Base-by-base conservation (phyloP, 2,329 filamentous ascomycete genomes). In the Rhexocercosporidium sp. region DNA sequence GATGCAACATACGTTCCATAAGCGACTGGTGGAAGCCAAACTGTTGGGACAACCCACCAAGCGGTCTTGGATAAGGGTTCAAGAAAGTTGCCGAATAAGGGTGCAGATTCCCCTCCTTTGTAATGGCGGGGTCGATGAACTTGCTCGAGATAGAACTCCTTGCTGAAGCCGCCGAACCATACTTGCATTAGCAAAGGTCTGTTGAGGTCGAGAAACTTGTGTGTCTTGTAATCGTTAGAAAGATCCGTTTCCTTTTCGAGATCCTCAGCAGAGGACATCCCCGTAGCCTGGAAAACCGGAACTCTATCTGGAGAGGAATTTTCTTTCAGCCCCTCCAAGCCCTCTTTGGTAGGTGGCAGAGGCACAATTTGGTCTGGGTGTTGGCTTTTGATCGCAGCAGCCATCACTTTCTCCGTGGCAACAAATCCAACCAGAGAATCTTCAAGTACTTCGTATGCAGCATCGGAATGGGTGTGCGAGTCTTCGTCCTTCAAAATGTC, bases 1-100 rank as follows among this genome's bases (percentile, higher is more conserved):
- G 83, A 82, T 12, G 92, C 90, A 22, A 92, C 74, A 69, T 85
- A 88, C 12, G 90, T 87, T 29, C 92, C 93, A 76, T 94, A 97
- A 11, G 82, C 74, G 49, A 97, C 86, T 20, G 84, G 86, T n/a
- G 96, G 96, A 49, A 96, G 78, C 96, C 96, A 99, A 1, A 97
- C 68, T 0, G 84, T 84, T 2, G 96, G 96, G 12, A 99, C 85
- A 53, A 97, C 79, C 88, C 91, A 99, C 96, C 96, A 99, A 1
- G 96, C 88, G 2, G 96, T 99, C 84, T 94, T 92, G 79, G 90
- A 94, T 67, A 99, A 82, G n/a, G 96, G 96, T 81, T 99, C 96
- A n/a, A 99, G 84, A 79, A 99, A 97, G 81, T 99, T 98, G 68
- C 96, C 96, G 80, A 99, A 99, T 27, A 99, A 82, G 22, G 96